These are phyloP conservation scores for Thalassia testudinum DNA, from an alignment of 116 monocot species.

Conservation along the genomic window DNA sequence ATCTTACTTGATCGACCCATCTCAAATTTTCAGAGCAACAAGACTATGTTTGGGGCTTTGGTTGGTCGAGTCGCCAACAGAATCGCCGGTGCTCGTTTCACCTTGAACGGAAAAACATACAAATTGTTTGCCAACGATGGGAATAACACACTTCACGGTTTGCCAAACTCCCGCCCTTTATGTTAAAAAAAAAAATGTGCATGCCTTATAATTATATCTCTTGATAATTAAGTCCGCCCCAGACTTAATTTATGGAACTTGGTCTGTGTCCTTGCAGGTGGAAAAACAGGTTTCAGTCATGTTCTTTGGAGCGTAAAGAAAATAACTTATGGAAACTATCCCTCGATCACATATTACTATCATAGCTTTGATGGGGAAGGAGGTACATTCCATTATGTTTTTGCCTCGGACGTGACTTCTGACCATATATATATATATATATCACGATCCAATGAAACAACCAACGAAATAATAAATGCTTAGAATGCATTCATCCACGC, in stretches of 20 bases:
- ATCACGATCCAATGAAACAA: too few relatives aligned
- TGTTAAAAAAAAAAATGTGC: too few relatives aligned
- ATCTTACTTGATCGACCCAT: too few relatives aligned
- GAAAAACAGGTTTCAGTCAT: slow-evolving; percentile 64
- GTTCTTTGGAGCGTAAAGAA: slow-evolving; percentile 57
- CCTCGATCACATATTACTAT: slow-evolving; percentile 61
- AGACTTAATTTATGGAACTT: not conserved
- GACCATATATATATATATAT: too few relatives aligned
- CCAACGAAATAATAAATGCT: too few relatives aligned
- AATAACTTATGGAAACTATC: slow-evolving; percentile 32
- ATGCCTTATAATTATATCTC: too few relatives aligned
- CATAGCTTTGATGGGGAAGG: slow-evolving; percentile 80
- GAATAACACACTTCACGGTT: slow-evolving; percentile 41
- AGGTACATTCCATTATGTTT: slow-evolving; percentile 18
- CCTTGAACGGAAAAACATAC: slow-evolving; percentile 34
- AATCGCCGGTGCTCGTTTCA: slow-evolving; percentile 38
- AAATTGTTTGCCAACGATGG: slow-evolving; percentile 35
- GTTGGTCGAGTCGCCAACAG: slow-evolving; percentile 77
- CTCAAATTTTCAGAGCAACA: slow-evolving; percentile 23
- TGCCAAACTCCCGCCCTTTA: too few relatives aligned
- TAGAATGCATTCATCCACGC: too few relatives aligned
- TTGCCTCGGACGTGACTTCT: too few relatives aligned
- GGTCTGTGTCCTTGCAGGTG: slow-evolving; percentile 25
- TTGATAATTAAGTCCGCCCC: too few relatives aligned
- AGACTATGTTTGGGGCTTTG: slow-evolving; percentile 55